Base-by-base conservation (phyloP, 495 filamentous ascomycete genomes). In the Penicillium roqueforti region DNA sequence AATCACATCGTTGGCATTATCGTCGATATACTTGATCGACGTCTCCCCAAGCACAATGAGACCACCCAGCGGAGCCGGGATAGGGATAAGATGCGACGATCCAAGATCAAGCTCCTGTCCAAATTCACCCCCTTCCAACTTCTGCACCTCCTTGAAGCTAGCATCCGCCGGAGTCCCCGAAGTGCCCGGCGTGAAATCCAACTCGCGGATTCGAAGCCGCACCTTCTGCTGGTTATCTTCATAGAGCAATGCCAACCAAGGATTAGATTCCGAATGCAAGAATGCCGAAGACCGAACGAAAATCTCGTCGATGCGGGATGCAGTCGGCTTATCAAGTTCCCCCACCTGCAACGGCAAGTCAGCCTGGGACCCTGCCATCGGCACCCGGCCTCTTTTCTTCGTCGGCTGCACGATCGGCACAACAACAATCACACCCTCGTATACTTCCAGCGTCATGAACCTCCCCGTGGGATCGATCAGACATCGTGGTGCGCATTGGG, bases 21-120 rank as follows among this genome's bases (percentile, higher is more conserved):
- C 87, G 55, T 89, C 84, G 44, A 92, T 82, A 68, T 97, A 97
- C 14, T 84, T 78, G 56, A 98, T 82, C 8, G 81, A 83, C 2
- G 88, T 91, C 66, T 96, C 91, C 8, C 91, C 90, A 11, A 97
- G 77, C 4, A 97, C 81, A 36, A 98, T 77, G 11, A 96, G 67
- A 14, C 89, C 89, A 22, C 87, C 76, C 22, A 79, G 58, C 22
- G 84, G 84, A 40, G 76, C 76, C 19, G 86, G 80, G 47, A 98
- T 83, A 0, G 93, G 91, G 63, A 98, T 95, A 6, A 98, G 67
- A 68, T 95, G 83, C 22, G 80, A 84, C 5, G 90, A 84, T 16
- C 88, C 89, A 1, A 83, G 61, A 58, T 95, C 89, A 20, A 88
- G 63, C 37, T 90, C 81, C 22, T 84, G 82, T 14, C 70, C 68